Evolutionary conservation across 768 basidiomycete species (phyloP).

Genomic region (Rhodotorula graminis): DNA sequence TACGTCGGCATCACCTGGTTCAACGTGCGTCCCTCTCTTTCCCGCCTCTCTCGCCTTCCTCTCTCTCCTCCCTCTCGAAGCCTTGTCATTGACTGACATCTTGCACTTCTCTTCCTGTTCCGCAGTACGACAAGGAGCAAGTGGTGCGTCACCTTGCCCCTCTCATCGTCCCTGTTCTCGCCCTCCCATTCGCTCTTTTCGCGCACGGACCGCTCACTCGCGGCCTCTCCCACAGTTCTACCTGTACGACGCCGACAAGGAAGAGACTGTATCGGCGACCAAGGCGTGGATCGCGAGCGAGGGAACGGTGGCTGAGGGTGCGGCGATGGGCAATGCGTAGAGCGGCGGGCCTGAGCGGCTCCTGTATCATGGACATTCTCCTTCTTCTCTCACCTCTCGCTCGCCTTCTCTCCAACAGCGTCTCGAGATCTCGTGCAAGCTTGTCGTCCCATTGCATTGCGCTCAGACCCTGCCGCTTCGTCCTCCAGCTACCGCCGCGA

Average conservation of each 20-base stretch:
- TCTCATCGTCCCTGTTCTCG: not conserved
- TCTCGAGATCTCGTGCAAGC: no score
- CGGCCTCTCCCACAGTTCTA: not conserved
- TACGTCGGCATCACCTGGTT: slow-evolving; percentile 9
- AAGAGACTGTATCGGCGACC: not conserved
- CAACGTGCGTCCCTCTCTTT: not conserved
- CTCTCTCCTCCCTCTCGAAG: not conserved
- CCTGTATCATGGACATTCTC: not conserved
- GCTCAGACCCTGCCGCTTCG: no score
- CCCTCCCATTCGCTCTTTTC: not conserved
- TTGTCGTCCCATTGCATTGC: no score
- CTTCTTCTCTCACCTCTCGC: not conserved
- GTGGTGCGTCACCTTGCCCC: slow-evolving; percentile 9
- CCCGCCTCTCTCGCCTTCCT: not conserved
- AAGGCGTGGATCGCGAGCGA: slow-evolving; percentile 12
- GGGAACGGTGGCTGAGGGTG: not conserved
- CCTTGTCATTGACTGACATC: no score
- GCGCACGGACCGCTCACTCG: no score
- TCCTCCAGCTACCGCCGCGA: no score
- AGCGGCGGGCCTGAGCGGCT: no score
- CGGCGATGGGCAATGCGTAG: slow-evolving; percentile 17
- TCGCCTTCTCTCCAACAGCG: not conserved
- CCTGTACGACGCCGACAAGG: not conserved
- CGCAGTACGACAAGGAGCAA: slow-evolving; percentile 14
- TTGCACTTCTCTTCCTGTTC: not conserved